A percentile compares a stretch with the other conserved stretches of the same genome.
Evolutionary conservation across 2,329 filamentous ascomycete genomes (phyloP).

Genomic region (Sordariomycetes sp.): DNA sequence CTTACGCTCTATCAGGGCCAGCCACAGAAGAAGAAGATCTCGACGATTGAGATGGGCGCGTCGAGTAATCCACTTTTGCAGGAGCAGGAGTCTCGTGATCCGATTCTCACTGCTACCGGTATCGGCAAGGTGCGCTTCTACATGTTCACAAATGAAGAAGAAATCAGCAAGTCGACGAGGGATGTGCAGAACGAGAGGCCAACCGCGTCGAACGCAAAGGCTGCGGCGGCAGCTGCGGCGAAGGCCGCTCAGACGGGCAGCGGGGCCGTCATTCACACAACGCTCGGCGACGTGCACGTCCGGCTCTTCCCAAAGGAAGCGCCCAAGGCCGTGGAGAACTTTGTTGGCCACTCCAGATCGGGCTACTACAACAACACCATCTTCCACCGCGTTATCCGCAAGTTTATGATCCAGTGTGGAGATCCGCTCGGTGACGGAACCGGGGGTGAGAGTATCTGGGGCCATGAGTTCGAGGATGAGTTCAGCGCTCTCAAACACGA

Average conservation of each 20-base stretch:
- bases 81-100: constrained; percentile 82
- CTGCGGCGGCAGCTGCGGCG: constrained; percentile 34
- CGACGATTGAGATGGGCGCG: constrained; percentile 94
- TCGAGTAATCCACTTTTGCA: constrained; percentile 85
- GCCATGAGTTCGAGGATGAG: constrained; percentile 84
- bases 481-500: constrained; percentile 87
- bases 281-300: constrained; percentile 84
- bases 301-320: constrained; percentile 87
- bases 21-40: constrained; percentile 83
- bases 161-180: constrained; percentile 68
- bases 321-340: constrained; percentile 93
- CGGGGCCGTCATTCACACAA: constrained; percentile 80
- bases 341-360: constrained; percentile 77
- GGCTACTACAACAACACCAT: constrained; percentile 97
- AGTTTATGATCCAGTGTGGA: constrained; percentile 93
- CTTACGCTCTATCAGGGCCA: constrained; percentile 87
- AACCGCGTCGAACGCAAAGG: constrained; percentile 26
- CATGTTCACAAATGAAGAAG: constrained; percentile 89
- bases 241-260: constrained; percentile 62
- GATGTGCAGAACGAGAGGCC: constrained; percentile 95
- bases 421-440: constrained; percentile 83
- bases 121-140: constrained; percentile 88
- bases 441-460: constrained; percentile 86
- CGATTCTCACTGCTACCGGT: constrained; percentile 74
- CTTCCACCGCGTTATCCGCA: constrained; percentile 92